Percentiles rank a stretch among this genome's conserved stretches.
Conservation (phyloP, 1,284 basidiomycete genomes). For the Porodaedalea pini region DNA sequence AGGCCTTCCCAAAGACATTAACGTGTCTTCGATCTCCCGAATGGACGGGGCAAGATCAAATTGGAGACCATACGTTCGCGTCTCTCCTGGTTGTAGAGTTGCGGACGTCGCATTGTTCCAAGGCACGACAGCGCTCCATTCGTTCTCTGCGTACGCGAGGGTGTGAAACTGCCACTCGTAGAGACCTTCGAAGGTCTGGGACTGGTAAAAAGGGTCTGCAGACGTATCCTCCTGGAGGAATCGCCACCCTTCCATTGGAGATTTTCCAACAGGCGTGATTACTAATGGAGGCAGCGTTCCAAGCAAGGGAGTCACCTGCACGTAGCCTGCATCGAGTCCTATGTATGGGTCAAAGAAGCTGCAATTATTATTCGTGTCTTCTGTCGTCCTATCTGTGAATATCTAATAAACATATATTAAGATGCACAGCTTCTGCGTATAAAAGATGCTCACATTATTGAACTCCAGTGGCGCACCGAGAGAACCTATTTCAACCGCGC, state of each 20-base stretch:
- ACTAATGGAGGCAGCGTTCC: conserved; percentile 53
- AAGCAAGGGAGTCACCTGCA: conserved; percentile 49
- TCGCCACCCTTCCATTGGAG: conserved; percentile 57
- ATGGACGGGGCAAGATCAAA: conserved; percentile 51
- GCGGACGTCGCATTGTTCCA: conserved; percentile 55
- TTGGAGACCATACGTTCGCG: conserved; percentile 51
- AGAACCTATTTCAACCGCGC: conserved; percentile 51
- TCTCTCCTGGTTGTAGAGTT: conserved; percentile 45
- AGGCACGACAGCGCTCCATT: conserved; percentile 49
- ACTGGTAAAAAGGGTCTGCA: conserved; percentile 48
- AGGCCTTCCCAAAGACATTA: conserved; percentile 42
- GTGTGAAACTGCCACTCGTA: conserved; percentile 64
- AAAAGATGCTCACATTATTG: conserved; percentile 43
- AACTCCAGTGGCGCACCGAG: conserved; percentile 54
- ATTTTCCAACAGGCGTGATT: conserved; percentile 45
- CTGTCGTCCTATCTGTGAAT: conserved; percentile 51
- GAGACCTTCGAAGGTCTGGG: conserved; percentile 57
- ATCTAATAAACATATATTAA: conserved; percentile 34
- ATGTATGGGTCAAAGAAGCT: conserved; percentile 58
- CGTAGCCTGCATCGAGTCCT: conserved; percentile 54
- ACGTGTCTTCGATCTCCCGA: conserved; percentile 45
- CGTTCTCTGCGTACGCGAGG: conserved; percentile 53
- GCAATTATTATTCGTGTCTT: conserved; percentile 50
- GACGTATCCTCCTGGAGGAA: conserved; percentile 50
- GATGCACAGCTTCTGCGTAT: not conserved